Evolutionary conservation across 2,329 filamentous ascomycete species (phyloP), one percentile per base, ranked within the genome.

Genomic region (Arthrobotrys sphaeroides): DNA sequence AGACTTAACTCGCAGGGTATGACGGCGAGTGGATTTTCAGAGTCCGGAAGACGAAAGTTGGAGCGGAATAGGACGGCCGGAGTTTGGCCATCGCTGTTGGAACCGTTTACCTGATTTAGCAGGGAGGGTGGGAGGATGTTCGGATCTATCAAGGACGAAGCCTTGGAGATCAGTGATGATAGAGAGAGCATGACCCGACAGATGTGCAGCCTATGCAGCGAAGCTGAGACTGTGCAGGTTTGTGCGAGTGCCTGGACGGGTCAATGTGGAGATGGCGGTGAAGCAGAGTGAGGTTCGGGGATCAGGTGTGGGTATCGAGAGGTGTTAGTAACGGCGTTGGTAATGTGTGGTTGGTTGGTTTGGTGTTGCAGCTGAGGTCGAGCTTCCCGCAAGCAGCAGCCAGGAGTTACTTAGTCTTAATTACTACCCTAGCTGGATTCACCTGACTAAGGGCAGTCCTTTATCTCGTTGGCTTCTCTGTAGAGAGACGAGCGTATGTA

Each of bases 1-100:
- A 99, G 91, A 68, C 93, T 96, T 74, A 99, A 88, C 85, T 99
- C 95, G 81, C 95, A 94, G 76, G 91, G 93, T 84, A 99, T 97
- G 85, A 99, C 95, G 84, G 96, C 93, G 70, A 98, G 87, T 67
- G 95, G 95, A 77, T 91, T 94, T 84, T 99, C 94, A 40, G 92
- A 91, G 81, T 93, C 89, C 49, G 95, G 95, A 33, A 99, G 90
- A 78, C 95, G 92, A 85, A 99, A 99, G 84, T 99, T 95, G 83
- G 91, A 90, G 84, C 95, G 93, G 85, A 98, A 99, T 73, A 98
- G 88, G 47, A 59, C 64, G 47, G 64, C 64, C 2, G 72, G 72
- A 28, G 72, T 64, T 47, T 75, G 72, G 22, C 64, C 64, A 36
- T 75, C 72, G 55, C 18, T 61, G 62, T 33, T 45, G 60, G 91